Evolutionary conservation across 257 asterid species (phyloP).

Genomic region (Knoxia roxburghii): DNA sequence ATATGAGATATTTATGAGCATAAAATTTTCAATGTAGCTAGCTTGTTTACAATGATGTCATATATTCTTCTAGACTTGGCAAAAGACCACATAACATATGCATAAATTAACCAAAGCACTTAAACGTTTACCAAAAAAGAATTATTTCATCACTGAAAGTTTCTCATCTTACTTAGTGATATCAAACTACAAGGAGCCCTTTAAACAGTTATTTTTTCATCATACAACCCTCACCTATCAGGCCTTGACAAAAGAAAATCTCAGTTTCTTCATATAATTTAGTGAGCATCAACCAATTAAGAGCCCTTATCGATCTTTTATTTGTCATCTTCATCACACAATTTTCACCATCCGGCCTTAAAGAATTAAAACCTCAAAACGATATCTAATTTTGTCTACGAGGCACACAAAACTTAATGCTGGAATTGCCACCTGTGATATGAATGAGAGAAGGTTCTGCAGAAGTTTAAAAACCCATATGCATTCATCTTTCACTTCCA

Average conservation of each 20-base stretch:
- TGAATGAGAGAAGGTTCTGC: background rate
- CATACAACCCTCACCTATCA: no score
- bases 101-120: background rate
- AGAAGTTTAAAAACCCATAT: background rate
- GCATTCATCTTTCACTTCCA: background rate
- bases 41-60: background rate
- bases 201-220: no score
- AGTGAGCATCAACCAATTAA: background rate
- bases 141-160: no score
- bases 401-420: background rate
- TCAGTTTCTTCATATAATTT: no score
- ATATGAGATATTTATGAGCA: background rate
- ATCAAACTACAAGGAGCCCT: no score
- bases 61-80: background rate
- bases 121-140: background rate
- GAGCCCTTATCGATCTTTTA: background rate
- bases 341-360: background rate
- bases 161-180: background rate
- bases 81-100: background rate
- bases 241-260: no score
- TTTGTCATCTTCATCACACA: no score
- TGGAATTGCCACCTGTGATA: background rate
- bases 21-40: background rate
- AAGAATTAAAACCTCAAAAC: no score
- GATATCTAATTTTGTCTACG: background rate